These are phyloP conservation scores for Heritiera littoralis DNA, from an alignment of 345 rosid genomes.

Conservation along the genomic window DNA sequence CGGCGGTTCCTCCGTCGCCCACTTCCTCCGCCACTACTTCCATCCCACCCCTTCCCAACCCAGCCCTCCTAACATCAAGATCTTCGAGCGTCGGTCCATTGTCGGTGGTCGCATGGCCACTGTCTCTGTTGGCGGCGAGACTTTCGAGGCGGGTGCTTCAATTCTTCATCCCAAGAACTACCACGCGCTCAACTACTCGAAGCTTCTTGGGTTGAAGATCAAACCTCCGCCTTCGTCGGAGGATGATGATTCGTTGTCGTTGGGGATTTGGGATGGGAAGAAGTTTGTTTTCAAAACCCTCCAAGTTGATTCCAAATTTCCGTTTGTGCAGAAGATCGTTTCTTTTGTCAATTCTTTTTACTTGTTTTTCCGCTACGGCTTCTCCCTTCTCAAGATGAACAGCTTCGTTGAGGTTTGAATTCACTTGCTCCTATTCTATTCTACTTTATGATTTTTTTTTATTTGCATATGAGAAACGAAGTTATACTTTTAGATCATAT, in stretches of 20 bases:
- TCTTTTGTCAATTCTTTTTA: slow-evolving; percentile 56
- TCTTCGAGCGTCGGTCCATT: slow-evolving; percentile 65
- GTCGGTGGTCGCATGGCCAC: slow-evolving; percentile 96
- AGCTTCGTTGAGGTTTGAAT: slow-evolving; percentile 58
- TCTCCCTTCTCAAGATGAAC: slow-evolving; percentile 72
- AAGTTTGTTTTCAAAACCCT: slow-evolving; percentile 63
- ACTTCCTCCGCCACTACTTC: slow-evolving; percentile 71
- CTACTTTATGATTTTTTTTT: not conserved
- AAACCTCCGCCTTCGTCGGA: slow-evolving; percentile 53
- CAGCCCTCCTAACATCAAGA: slow-evolving; percentile 33
- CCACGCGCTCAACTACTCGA: slow-evolving; percentile 63
- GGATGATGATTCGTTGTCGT: slow-evolving; percentile 43
- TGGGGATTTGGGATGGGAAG: slow-evolving; percentile 86
- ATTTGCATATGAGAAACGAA: not conserved
- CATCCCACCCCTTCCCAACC: slow-evolving; percentile 25
- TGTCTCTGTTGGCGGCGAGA: slow-evolving; percentile 54
- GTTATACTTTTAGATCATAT: not conserved
- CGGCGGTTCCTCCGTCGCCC: slow-evolving; percentile 85
- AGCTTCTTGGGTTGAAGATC: slow-evolving; percentile 44
- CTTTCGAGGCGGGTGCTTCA: slow-evolving; percentile 88
- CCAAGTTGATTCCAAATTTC: slow-evolving; percentile 35
- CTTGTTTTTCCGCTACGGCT: slow-evolving; percentile 70
- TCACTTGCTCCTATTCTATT: not conserved
- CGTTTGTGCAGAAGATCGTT: slow-evolving; percentile 54
- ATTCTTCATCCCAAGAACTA: slow-evolving; percentile 89